These are phyloP conservation scores for Vairimorpha apis DNA, from an alignment of 371 early-diverging fungal genomes.

Conservation along the genomic window DNA sequence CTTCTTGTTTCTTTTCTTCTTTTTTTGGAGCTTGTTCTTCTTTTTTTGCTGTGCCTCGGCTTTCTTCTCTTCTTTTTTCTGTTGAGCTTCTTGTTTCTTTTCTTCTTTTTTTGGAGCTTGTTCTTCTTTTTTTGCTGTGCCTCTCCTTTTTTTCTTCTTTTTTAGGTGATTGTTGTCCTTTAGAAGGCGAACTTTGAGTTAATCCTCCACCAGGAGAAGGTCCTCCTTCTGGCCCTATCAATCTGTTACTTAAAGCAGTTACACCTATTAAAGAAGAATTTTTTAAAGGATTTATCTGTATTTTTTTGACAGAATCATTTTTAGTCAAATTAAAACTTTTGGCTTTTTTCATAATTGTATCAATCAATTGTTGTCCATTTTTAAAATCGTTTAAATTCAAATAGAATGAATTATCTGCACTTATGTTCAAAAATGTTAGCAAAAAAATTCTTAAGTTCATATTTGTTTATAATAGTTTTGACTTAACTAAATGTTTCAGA, in stretches of 20 bases:
- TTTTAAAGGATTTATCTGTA: constrained; percentile 5
- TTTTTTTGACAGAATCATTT: not conserved
- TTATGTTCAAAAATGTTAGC: not conserved
- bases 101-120: constrained; percentile 8
- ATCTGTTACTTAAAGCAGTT: not conserved
- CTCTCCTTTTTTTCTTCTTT: constrained; percentile 16
- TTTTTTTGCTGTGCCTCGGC: not conserved
- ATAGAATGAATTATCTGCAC: constrained; percentile 4
- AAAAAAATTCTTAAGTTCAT: not conserved
- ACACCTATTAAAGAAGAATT: constrained; percentile 13
- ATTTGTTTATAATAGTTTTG: not conserved
- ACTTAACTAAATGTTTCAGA: too few relatives aligned
- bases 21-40: constrained; percentile 9
- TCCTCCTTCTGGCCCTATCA: not conserved
- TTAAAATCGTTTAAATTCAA: constrained; percentile 31
- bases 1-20: constrained; percentile 15
- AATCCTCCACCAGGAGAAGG: not conserved
- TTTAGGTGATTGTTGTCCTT: not conserved
- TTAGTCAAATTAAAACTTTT: not conserved
- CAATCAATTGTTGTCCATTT: constrained; percentile 20
- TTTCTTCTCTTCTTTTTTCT: constrained; percentile 9
- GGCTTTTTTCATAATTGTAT: constrained; percentile 19
- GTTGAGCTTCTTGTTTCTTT: constrained; percentile 2
- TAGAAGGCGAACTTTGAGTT: not conserved
- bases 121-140: not conserved